phyloP scores from a whole-genome alignment of 805 yeast species.

The Barnettozyma siamensis region DNA sequence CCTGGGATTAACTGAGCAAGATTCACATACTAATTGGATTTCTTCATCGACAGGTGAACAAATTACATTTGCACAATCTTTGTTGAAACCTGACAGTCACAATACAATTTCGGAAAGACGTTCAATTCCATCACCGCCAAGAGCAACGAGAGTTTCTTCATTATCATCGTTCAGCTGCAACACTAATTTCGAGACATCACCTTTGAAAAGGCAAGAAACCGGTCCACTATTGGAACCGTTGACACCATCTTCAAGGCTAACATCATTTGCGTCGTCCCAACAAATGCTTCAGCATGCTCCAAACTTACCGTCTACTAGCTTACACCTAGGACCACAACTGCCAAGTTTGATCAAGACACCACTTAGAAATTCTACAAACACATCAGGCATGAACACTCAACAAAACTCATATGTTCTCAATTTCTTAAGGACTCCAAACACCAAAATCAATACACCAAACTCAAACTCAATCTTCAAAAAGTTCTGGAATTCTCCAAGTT shows the following conservation, averaged over 20 bases:
- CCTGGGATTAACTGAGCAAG: conserved; percentile 15
- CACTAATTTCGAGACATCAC: conserved; percentile 59
- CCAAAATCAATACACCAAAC: conserved; percentile 23
- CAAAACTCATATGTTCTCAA: conserved; percentile 16
- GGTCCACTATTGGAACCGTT: conserved; percentile 64
- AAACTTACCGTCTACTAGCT: not conserved
- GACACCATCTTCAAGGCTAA: conserved; percentile 41
- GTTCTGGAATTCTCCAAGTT: conserved; percentile 62
- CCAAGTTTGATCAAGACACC: conserved; percentile 31
- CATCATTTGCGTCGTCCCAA: conserved; percentile 10
- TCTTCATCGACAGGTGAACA: conserved; percentile 37
- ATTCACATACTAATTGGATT: conserved; percentile 36
- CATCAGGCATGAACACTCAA: conserved; percentile 8
- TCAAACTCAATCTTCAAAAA: conserved; percentile 39
- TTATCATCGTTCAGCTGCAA: conserved; percentile 64
- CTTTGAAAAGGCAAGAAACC: conserved; percentile 49
- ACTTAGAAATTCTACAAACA: conserved; percentile 20
- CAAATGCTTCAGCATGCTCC: not conserved
- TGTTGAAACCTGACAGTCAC: conserved; percentile 7
- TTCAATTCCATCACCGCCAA: conserved; percentile 9
- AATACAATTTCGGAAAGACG: not conserved
- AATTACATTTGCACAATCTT: conserved; percentile 26
- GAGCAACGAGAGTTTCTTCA: conserved; percentile 23
- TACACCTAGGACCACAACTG: conserved; percentile 18
- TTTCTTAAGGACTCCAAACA: conserved; percentile 27